phyloP scores from a whole-genome alignment of 108 stramenopile species.

The Nannochloropsis gaditana region DNA sequence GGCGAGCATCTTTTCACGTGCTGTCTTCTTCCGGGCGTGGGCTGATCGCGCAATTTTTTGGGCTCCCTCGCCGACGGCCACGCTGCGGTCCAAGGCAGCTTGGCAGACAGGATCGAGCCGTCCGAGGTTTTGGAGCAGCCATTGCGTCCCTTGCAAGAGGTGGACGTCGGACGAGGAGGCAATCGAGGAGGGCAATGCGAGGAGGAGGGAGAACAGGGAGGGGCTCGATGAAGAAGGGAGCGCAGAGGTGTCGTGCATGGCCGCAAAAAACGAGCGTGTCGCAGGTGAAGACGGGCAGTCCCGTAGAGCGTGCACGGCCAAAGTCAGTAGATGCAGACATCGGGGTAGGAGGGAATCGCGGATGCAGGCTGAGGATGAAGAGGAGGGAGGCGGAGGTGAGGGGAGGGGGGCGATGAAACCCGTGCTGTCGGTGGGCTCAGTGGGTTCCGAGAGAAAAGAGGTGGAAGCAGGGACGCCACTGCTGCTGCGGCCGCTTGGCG shows the following conservation, averaged over 20 bases:
- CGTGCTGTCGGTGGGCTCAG: not conserved
- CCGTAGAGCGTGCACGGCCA: constrained; percentile 28
- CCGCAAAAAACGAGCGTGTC: not conserved
- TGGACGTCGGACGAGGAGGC: not conserved
- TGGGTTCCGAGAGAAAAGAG: not conserved
- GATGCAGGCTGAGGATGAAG: constrained; percentile 14
- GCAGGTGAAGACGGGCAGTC: not conserved
- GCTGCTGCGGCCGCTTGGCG: constrained; percentile 12
- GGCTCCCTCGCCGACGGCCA: not conserved
- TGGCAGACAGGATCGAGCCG: not conserved
- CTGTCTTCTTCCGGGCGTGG: constrained; percentile 20
- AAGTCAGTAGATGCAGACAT: constrained; percentile 37
- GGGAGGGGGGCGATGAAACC: not conserved
- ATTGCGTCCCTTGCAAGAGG: not conserved
- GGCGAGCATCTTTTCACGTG: constrained; percentile 29
- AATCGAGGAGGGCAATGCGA: not conserved
- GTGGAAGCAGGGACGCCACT: not conserved
- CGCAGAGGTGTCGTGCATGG: not conserved
- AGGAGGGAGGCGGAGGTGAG: not conserved
- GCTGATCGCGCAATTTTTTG: not conserved
- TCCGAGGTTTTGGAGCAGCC: not conserved
- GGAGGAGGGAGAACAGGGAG: not conserved
- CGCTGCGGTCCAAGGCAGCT: not conserved
- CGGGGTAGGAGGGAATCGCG: constrained; percentile 29
- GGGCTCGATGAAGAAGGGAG: not conserved